Evolutionary conservation across 768 basidiomycete species (phyloP), one percentile per base, ranked within the genome.

Genomic region (Phylloporus sp.): DNA sequence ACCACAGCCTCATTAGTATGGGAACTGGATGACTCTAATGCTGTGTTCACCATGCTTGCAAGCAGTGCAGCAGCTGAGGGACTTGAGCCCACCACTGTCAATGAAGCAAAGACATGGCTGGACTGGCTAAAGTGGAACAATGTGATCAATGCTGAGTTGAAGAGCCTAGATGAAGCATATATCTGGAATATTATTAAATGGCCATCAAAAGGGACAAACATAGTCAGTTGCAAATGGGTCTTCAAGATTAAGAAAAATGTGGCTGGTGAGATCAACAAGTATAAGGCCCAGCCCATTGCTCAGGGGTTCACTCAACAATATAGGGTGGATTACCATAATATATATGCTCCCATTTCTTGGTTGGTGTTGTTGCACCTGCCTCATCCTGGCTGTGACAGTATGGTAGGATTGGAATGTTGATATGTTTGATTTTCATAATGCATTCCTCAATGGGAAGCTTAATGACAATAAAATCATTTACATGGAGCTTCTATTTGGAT

Each of bases 251-350:
- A 80, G 53, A 43, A 57, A 24, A 69, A 74, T 45, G 50, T 59
- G 76, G 53, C 13, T 1, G 35, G 35, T 5, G 6, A 36, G 21
- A 36, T 36, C 8, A 14, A 36, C 13, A 36, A 36, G 15, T 36
- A 34, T 9, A 34, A 34, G 11, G 74, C 70, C 1, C 40, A 69
- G 0, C 56, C 77, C 0, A 72, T 77, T 0, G 71, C 72, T 0
- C 59, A 70, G 44, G 70, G 77, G 0, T 72, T 68, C 57, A 44
- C 61, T 0, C 77, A 79, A 53, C 50, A 60, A 1, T 57, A 57
- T 1, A 68, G 75, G 0, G 48, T 72, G 10, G 67, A 78, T 48
- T 77, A 66, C 56, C 44, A 54, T 22, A 67, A 73, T 13, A 72
- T 68, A 0, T 71, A 60, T 38, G 54, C 67, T 0, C 71, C 71